A percentile compares a stretch with the other conserved stretches of the same genome.
These are phyloP conservation scores for Fusarium compactum DNA, from an alignment of 2,329 filamentous ascomycete genomes.

Conservation along the genomic window DNA sequence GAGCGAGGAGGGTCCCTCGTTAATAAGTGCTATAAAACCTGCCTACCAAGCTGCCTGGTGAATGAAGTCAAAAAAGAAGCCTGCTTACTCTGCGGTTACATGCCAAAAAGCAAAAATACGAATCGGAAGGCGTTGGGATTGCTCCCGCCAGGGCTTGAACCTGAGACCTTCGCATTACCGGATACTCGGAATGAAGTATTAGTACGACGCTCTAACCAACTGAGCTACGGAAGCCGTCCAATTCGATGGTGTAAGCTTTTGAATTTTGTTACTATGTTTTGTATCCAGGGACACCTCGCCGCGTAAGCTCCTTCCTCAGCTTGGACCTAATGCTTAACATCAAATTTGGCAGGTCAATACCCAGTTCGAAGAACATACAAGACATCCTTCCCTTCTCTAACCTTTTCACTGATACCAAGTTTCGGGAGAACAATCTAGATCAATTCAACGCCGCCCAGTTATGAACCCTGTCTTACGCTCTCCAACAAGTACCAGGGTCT, in stretches of 20 bases:
- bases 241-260: not conserved
- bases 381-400: not conserved
- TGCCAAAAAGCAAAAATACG: not conserved
- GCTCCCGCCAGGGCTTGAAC: conserved; percentile 30
- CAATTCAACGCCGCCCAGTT: conserved; percentile 14
- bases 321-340: not conserved
- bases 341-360: not conserved
- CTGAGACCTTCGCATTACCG: conserved; percentile 28
- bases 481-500: conserved; percentile 14
- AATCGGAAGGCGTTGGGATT: conserved; percentile 15
- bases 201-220: conserved; percentile 32
- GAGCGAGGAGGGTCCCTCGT: not conserved
- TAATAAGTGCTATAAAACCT: not conserved
- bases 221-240: conserved; percentile 29
- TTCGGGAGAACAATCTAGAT: conserved; percentile 29
- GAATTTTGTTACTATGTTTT: not conserved
- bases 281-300: fast-evolving
- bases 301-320: not conserved
- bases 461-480: conserved; percentile 6
- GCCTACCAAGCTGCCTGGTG: no score
- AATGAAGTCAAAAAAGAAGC: not conserved
- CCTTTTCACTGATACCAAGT: not conserved
- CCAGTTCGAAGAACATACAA: not conserved
- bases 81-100: not conserved
- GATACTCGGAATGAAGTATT: conserved; percentile 26